phyloP scores from a whole-genome alignment of 495 filamentous ascomycete genomes.

The Evansstolkia leycettana region DNA sequence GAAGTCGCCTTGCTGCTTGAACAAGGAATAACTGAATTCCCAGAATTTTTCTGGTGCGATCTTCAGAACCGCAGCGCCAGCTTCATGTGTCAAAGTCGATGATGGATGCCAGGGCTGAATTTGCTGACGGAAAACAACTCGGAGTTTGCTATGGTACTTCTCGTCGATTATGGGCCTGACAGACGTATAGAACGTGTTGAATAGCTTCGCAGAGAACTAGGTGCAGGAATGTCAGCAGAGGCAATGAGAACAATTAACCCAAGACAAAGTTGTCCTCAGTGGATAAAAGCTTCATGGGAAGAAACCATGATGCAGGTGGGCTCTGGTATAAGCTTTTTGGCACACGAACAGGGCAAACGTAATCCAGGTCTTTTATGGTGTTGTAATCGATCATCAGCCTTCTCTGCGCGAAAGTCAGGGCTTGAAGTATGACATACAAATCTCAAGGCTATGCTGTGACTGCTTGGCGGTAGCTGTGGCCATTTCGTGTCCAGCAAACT shows the following conservation, averaged over 20 bases:
- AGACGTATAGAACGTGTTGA: constrained; percentile 52
- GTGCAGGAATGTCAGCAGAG: not conserved
- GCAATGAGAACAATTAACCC: not conserved
- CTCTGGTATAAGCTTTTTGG: constrained; percentile 2
- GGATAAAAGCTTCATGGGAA: constrained; percentile 4
- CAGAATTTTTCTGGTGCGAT: constrained; percentile 61
- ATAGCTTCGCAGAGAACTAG: constrained; percentile 54
- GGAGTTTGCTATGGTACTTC: constrained; percentile 47
- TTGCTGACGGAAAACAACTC: constrained; percentile 77
- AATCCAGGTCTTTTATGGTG: constrained; percentile 52
- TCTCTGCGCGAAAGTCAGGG: not conserved
- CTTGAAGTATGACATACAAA: constrained; percentile 36
- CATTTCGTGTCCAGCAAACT: constrained; percentile 61
- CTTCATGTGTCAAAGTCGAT: constrained; percentile 79
- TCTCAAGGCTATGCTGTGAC: constrained; percentile 62
- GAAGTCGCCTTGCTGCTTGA: constrained; percentile 55
- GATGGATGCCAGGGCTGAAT: constrained; percentile 95
- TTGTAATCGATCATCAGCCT: not conserved
- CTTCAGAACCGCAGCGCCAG: constrained; percentile 62
- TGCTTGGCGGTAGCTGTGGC: constrained; percentile 27
- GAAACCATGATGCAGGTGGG: no score
- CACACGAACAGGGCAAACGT: constrained; percentile 59
- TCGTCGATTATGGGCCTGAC: constrained; percentile 42
- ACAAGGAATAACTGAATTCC: constrained; percentile 61
- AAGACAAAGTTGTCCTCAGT: not conserved